Conservation (phyloP, 2,329 filamentous ascomycete species). For the Fonsecaea pedrosoi region DNA sequence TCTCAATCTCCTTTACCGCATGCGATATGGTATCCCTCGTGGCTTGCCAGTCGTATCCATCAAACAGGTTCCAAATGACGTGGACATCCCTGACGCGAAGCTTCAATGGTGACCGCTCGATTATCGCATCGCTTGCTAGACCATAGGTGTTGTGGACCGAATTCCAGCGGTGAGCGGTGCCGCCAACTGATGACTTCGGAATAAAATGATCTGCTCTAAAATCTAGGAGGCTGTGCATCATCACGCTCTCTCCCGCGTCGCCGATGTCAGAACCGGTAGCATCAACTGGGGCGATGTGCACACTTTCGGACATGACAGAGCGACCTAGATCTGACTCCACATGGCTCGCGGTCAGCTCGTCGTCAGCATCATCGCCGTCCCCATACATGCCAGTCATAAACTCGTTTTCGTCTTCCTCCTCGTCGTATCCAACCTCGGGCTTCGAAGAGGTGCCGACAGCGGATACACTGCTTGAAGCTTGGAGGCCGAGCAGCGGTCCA, state of each 20-base stretch:
- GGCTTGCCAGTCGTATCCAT: constrained; percentile 94
- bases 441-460: not conserved
- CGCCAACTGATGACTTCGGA: constrained; percentile 64
- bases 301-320: constrained; percentile 45
- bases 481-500: constrained; percentile 40
- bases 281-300: constrained; percentile 54
- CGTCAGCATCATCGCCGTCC: constrained; percentile 49
- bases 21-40: constrained; percentile 87
- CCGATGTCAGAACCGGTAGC: constrained; percentile 60
- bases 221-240: constrained; percentile 57
- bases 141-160: constrained; percentile 78
- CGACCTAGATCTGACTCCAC: constrained; percentile 49
- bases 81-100: constrained; percentile 85
- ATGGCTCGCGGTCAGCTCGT: constrained; percentile 40
- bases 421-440: constrained; percentile 50
- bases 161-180: constrained; percentile 79
- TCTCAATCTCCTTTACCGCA: constrained; percentile 86
- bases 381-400: constrained; percentile 41
- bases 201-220: constrained; percentile 82
- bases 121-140: constrained; percentile 65
- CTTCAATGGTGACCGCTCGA: constrained; percentile 73
- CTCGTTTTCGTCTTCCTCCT: constrained; percentile 49
- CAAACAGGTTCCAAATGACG: constrained; percentile 96
- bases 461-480: constrained; percentile 27
- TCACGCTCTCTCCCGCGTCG: constrained; percentile 40